Base-by-base conservation (phyloP, 140 eudicot genomes). In the Ambrosia hybrid region DNA sequence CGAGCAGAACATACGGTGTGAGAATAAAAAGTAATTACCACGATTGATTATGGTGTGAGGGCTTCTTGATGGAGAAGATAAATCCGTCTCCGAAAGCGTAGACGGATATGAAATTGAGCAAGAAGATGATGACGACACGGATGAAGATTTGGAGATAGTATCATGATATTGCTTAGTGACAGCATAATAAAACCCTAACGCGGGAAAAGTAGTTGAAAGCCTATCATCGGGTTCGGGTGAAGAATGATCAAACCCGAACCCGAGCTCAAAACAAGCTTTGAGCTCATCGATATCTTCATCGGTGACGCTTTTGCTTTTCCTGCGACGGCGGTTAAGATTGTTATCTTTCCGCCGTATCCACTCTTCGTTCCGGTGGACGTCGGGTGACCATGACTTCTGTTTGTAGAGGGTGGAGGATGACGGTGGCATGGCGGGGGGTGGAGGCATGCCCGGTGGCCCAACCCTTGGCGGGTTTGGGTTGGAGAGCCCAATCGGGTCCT, bases 311-410 rank as follows among this genome's bases (percentile, higher is more conserved):
- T 78, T 81, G 65, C 78, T 89, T 76, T 86, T 83, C 70, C 96
- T 80, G 45, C 67, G 73, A 3, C 70, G 77, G 46, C 87, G 87
- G 80, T 72, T 78, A 33, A 43, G 59, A 26, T 73, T 76, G 10
- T 67, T 79, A 6, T 79, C 89, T 70, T 91, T 87, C 70, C 93
- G 86, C 56, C 87, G 67, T 1, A 60, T 77, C 97, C 97, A 91
- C 45, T 88, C 94, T 83, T 91, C 97, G 62, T 91, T 91, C 34
- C 97, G 86, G 86, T 62, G 81, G 6, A 84, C 17, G 79, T 91
- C 94, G 49, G 94, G 91, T 3, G 96, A 91, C 96, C 96, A 91
- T 37, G 97, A 85, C 2, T 79, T 88, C 45, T 91, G 97, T 68
- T 88, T 91, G 81, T 68, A 76, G 51, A 88, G 83, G 16, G 90